Evolutionary conservation across 352 stramenopile species (phyloP), one percentile per base, ranked within the genome.

Genomic region (Salisapilia sapeloensis): DNA sequence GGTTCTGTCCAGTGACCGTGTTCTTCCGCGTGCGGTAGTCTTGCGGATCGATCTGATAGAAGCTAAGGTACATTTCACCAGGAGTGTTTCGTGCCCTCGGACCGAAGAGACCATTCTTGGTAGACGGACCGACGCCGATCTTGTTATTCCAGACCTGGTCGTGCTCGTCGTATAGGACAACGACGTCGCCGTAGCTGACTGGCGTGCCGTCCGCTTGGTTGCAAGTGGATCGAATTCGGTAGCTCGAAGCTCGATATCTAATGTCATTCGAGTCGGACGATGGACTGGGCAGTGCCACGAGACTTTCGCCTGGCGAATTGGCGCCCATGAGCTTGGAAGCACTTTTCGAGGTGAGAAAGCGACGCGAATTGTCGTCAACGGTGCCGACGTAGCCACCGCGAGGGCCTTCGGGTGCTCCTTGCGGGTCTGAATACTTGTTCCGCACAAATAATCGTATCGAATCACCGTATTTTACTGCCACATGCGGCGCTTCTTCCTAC

Each of bases 101-200:
- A 6, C 70, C 63, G 40, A 89, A 77, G 50, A 75, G 79, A 4
- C 74, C 74, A 33, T 81, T 82, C 40, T 72, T 69, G n/a, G 63
- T 76, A 20, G 65, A 80, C 2, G 70, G 70, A 0, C 65, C 65
- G 4, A 72, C 52, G 31, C 74, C 64, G 40, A 83, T 81, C 39
- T 89, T 89, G 59, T 86, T 89, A 54, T 89, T 89, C 74, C 74
- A 89, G 6, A 86, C 67, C 25, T 48, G 46, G 11, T 57, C 60
- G 25, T 46, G 40, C 22, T 64, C 54, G 34, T 89, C 64, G 19
- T 78, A 60, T n/a, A 89, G 59, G 35, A 84, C 58, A n/a, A 89
- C 51, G 10, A 84, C 65, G 29, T 85, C 70, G 24, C 69, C 70
- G 24, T 89, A 89, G 46, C 61, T 77, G 35, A 89, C 66, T 11